Percentiles rank a stretch among this genome's conserved stretches.
These are phyloP conservation scores for Solanum hybrid DNA, from an alignment of 305 asterid species.

Conservation along the genomic window DNA sequence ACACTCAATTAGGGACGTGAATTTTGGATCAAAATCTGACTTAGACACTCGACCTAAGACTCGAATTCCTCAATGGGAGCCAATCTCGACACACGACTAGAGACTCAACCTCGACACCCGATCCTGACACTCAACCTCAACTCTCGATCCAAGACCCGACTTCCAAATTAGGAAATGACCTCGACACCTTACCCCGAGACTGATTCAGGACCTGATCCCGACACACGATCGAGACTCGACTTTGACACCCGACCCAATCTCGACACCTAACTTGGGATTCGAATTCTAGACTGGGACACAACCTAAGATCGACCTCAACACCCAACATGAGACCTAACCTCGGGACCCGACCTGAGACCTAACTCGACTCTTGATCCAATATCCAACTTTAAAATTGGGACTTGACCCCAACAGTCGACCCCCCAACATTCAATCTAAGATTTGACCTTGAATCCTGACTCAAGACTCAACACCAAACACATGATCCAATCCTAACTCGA, in stretches of 20 bases:
- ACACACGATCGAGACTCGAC: not conserved
- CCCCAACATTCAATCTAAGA: not conserved
- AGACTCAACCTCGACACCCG: not conserved
- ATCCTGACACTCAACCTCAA: not conserved
- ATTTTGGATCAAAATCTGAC: not conserved
- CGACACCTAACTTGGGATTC: not conserved
- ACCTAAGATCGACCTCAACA: not conserved
- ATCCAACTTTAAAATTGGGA: not conserved
- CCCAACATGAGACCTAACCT: not conserved
- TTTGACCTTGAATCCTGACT: not conserved
- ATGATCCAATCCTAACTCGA: not conserved
- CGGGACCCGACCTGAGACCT: not conserved
- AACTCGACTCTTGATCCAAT: not conserved
- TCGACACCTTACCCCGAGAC: not conserved
- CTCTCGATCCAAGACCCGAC: not conserved
- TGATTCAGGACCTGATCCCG: not conserved
- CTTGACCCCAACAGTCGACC: not conserved
- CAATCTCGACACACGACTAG: not conserved
- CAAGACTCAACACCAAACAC: not conserved
- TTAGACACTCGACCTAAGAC: not conserved
- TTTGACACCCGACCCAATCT: not conserved
- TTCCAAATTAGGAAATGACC: not conserved
- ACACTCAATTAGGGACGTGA: not conserved
- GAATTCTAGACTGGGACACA: not conserved
- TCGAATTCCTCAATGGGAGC: not conserved